Evolutionary conservation across 805 yeast genomes (phyloP), one percentile per base, ranked within the genome.

Genomic region (Metschnikowia aberdeeniae): DNA sequence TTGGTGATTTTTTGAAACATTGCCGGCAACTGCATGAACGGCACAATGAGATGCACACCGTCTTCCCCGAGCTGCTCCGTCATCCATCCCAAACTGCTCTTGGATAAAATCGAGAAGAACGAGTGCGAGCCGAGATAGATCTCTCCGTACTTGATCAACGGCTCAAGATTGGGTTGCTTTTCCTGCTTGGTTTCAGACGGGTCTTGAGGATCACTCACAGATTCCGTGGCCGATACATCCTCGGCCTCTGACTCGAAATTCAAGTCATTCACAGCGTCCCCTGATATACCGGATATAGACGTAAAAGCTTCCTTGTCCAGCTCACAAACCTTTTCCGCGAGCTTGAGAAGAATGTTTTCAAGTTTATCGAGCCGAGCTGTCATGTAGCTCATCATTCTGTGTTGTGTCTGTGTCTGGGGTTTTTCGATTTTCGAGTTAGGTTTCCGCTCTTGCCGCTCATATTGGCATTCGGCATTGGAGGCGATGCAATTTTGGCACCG

Each of bases 51-150:
- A 19, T 55, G 45, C 4, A 42, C 47, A 12, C 60, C 50, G 2
- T 53, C 58, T 1, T 58, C 53, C 1, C 63, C 61, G 12, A 70
- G 50, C 22, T 57, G 52, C 7, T 46, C 49, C 24, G 56, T 57
- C 32, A 70, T 62, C 66, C 67, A 68, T 22, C 53, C 57, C 46
- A 68, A 45, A 10, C 70, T 66, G 40, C 63, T 62, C 12, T 58
- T 55, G 3, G 73, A 67, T 38, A 68, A 62, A 4, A 69, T 62
- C 29, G 65, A 58, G 43, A 67, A 44, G 32, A 66, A 59, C 12
- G 73, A 67, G 45, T 70, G 75, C 24, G 64, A 53, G 6, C 72
- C 74, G 32, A 62, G 58, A 44, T 57, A 70, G 26, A 61, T 60
- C 38, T 45, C 50, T 10, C 34, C 45, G 6, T 24, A 38, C 38